These are phyloP conservation scores for Talaromyces nanjingensis DNA, from an alignment of 495 filamentous ascomycete genomes.

Conservation along the genomic window DNA sequence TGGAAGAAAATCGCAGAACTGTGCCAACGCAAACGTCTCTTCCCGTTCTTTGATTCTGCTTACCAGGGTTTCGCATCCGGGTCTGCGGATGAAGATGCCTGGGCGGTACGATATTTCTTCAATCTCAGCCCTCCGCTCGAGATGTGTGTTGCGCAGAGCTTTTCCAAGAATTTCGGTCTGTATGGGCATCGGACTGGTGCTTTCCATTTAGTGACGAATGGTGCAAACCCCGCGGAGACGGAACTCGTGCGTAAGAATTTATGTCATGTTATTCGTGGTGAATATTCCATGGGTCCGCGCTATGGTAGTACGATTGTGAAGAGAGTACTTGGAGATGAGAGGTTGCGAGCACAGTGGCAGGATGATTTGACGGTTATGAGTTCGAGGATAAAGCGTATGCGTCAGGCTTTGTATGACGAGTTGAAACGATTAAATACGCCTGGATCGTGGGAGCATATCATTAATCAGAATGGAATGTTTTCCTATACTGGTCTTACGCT, in stretches of 20 bases:
- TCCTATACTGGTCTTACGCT: conserved; percentile 42
- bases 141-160: conserved; percentile 44
- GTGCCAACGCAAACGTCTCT: conserved; percentile 43
- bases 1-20: conserved; percentile 45
- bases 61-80: conserved; percentile 55
- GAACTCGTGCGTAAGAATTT: conserved; percentile 36
- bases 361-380: conserved; percentile 44
- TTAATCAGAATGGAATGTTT: conserved; percentile 49
- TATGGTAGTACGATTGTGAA: conserved; percentile 44
- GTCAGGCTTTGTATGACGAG: conserved; percentile 36
- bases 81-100: conserved; percentile 43
- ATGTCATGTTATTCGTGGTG: conserved; percentile 39
- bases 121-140: conserved; percentile 41
- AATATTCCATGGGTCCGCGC: conserved; percentile 43
- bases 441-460: conserved; percentile 44
- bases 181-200: conserved; percentile 47
- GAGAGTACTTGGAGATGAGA: conserved; percentile 33
- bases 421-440: conserved; percentile 36
- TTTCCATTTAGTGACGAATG: conserved; percentile 39
- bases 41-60: conserved; percentile 51
- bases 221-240: conserved; percentile 23
- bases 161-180: conserved; percentile 52
- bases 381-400: conserved; percentile 44
- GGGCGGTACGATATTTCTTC: conserved; percentile 48
- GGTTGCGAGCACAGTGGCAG: conserved; percentile 40